These are phyloP conservation scores for Digitaria exilis DNA, from an alignment of 202 grass and related monocot genomes.

Conservation along the genomic window DNA sequence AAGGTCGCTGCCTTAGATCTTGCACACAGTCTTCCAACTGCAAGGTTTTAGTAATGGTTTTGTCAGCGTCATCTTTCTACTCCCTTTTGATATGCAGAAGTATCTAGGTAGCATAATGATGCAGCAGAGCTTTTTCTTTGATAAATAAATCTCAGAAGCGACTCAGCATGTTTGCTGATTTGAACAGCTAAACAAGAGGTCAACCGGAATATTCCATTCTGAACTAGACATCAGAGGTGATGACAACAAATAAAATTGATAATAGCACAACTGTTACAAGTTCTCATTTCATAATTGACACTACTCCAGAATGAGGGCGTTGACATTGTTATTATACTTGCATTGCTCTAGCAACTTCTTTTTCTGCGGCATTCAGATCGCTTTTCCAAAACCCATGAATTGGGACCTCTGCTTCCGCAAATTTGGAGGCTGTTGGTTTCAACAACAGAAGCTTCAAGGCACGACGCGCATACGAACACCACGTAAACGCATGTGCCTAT, in stretches of 20 bases:
- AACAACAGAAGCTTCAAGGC: neutral
- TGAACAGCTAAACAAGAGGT: constrained; percentile 11
- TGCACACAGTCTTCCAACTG: neutral
- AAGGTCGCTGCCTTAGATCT: neutral
- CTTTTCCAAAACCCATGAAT: constrained; percentile 28
- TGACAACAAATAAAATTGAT: neutral
- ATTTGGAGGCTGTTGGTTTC: neutral
- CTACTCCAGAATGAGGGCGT: neutral
- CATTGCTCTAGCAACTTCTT: neutral
- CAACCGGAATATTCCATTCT: neutral
- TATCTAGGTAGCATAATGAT: neutral
- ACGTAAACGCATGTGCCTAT: neutral
- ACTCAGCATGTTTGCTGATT: neutral
- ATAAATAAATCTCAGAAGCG: neutral
- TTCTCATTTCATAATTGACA: neutral
- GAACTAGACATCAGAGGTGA: constrained; percentile 7
- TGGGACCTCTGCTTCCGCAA: neutral
- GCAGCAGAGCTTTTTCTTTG: neutral
- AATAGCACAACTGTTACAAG: neutral
- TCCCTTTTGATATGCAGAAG: neutral
- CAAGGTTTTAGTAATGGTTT: neutral
- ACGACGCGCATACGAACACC: neutral
- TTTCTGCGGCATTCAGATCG: neutral
- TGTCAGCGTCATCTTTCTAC: neutral
- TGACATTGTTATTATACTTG: constrained; percentile 30